Evolutionary conservation across 2,329 filamentous ascomycete species (phyloP).

Genomic region (Incumbomyces lentus): DNA sequence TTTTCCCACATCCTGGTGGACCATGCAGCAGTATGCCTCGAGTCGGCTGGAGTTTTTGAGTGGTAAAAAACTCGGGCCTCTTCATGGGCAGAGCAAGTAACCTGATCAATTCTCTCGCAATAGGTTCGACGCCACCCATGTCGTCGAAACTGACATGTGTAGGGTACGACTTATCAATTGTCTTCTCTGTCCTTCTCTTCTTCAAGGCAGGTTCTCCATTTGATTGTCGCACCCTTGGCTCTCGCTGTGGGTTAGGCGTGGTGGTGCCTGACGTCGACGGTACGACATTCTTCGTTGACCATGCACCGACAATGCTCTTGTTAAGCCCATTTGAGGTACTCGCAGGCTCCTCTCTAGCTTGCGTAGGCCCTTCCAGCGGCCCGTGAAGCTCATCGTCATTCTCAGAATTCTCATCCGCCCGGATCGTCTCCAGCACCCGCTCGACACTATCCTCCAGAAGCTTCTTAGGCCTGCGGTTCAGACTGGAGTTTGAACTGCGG

Average conservation of each 20-base stretch:
- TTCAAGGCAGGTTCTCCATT: slow-evolving; percentile 60
- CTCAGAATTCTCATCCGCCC: slow-evolving; percentile 48
- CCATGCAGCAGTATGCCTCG: slow-evolving; percentile 71
- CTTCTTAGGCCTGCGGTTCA: slow-evolving; percentile 73
- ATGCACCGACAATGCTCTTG: slow-evolving; percentile 51
- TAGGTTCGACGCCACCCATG: slow-evolving; percentile 64
- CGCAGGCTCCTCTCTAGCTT: slow-evolving; percentile 15
- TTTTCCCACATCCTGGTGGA: slow-evolving; percentile 78
- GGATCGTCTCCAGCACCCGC: slow-evolving; percentile 63
- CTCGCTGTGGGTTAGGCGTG: slow-evolving; percentile 10
- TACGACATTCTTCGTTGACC: slow-evolving; percentile 33
- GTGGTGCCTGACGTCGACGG: slow-evolving; percentile 4
- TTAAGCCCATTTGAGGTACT: slow-evolving; percentile 51
- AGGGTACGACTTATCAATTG: slow-evolving; percentile 54
- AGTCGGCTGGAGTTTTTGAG: slow-evolving; percentile 57
- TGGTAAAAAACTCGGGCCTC: slow-evolving; percentile 54
- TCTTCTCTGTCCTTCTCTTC: slow-evolving; percentile 46
- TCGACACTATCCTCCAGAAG: slow-evolving; percentile 78
- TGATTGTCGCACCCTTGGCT: slow-evolving; percentile 28
- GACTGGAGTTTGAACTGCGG: slow-evolving; percentile 72
- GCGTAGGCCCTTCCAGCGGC: slow-evolving; percentile 41
- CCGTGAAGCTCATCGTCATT: slow-evolving; percentile 38
- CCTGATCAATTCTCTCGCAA: slow-evolving; percentile 59
- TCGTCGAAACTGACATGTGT: slow-evolving; percentile 59
- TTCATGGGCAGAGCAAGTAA: slow-evolving; percentile 64